Conservation (phyloP, 2,329 filamentous ascomycete species). For the Graphilbum ipis-grandicollis region DNA sequence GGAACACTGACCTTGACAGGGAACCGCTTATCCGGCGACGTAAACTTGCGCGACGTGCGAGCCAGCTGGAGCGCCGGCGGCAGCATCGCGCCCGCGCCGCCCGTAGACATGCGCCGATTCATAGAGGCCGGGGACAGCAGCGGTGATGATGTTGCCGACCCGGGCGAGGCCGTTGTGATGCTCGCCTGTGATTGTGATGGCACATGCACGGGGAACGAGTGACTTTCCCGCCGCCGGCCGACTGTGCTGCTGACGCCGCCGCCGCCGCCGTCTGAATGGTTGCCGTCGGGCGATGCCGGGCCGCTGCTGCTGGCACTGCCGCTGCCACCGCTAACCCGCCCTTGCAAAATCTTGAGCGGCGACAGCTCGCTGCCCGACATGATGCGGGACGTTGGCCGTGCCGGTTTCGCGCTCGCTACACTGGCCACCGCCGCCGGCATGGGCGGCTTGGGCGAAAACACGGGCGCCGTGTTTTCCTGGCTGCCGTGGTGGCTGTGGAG, state of each 20-base stretch:
- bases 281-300: slow-evolving; percentile 7
- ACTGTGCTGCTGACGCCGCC: background rate
- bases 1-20: slow-evolving; percentile 37
- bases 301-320: slow-evolving; percentile 1
- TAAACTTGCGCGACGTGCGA: slow-evolving; percentile 28
- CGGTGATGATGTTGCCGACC: slow-evolving; percentile 3
- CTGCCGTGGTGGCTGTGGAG: slow-evolving; percentile 2
- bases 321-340: slow-evolving; percentile 9
- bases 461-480: slow-evolving; percentile 26
- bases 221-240: slow-evolving; percentile 1
- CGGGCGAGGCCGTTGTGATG: background rate
- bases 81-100: slow-evolving; percentile 10
- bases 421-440: slow-evolving; percentile 20
- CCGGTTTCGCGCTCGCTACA: slow-evolving; percentile 2
- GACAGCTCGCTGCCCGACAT: slow-evolving; percentile 39
- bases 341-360: slow-evolving; percentile 36
- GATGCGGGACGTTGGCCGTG: slow-evolving; percentile 32
- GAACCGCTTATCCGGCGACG: slow-evolving; percentile 37
- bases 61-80: slow-evolving; percentile 14
- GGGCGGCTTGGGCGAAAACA: background rate
- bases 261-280: slow-evolving; percentile 4
- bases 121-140: slow-evolving; percentile 5
- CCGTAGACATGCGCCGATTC: background rate
- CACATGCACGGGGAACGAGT: slow-evolving; percentile 6
- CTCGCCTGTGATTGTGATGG: no score